These are phyloP conservation scores for Dendrobium huoshanense DNA, from an alignment of 106 monocot genomes.

Conservation along the genomic window DNA sequence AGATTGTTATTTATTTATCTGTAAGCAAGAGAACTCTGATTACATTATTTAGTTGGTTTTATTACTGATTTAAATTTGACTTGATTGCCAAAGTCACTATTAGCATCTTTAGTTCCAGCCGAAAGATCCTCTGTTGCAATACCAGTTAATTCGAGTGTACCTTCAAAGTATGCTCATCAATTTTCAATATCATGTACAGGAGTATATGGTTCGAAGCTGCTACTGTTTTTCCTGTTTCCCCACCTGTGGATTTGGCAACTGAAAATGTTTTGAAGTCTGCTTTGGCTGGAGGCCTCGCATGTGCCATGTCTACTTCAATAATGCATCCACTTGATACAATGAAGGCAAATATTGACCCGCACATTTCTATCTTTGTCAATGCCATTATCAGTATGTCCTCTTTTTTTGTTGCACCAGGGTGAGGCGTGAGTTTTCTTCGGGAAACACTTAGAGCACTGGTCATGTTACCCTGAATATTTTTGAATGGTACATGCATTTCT, in stretches of 20 bases:
- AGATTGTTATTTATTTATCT: no score
- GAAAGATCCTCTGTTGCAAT: not conserved
- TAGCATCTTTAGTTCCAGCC: not conserved
- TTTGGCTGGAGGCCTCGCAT: constrained; percentile 84
- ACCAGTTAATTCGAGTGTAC: not conserved
- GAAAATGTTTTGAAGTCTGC: constrained; percentile 79
- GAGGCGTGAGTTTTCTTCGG: not conserved
- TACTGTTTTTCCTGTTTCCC: constrained; percentile 48
- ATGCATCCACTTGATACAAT: constrained; percentile 83
- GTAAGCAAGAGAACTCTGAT: not conserved
- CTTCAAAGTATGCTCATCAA: not conserved
- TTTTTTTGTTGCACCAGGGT: not conserved
- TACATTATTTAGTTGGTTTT: not conserved
- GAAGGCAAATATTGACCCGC: constrained; percentile 37
- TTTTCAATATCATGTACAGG: constrained; percentile 23
- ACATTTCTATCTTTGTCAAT: not conserved
- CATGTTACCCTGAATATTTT: not conserved
- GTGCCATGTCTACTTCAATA: constrained; percentile 80
- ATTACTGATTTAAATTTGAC: not conserved
- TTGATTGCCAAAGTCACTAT: not conserved
- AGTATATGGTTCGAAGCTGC: constrained; percentile 67
- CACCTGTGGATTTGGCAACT: constrained; percentile 48
- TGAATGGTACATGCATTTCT: not conserved
- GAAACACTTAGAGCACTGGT: not conserved
- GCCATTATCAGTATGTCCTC: not conserved